Conservation (phyloP, 2,329 filamentous ascomycete genomes). For the Gliomastix tumulicola region DNA sequence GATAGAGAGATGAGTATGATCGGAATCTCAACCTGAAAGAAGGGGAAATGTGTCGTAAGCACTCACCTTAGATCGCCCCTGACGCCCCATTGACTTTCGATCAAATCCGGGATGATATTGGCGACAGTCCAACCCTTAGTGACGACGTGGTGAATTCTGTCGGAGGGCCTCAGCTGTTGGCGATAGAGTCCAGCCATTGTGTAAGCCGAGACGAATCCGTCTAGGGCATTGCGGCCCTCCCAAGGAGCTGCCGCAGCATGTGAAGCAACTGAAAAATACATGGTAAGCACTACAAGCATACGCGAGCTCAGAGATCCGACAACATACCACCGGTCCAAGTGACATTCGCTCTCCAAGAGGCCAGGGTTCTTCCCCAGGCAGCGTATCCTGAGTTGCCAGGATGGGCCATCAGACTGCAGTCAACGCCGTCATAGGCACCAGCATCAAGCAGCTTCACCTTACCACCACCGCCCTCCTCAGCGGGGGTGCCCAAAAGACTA, state of each 20-base stretch:
- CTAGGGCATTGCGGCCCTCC: constrained; percentile 28
- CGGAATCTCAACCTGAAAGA: not conserved
- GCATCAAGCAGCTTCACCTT: constrained; percentile 17
- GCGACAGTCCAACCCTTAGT: constrained; percentile 24
- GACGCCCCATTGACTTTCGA: constrained; percentile 7
- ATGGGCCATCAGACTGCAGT: constrained; percentile 19
- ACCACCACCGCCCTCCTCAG: constrained; percentile 33
- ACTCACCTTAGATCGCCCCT: constrained; percentile 3
- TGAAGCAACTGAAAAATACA: no score
- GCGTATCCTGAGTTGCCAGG: constrained; percentile 8
- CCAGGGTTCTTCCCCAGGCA: constrained; percentile 6
- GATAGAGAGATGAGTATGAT: not conserved
- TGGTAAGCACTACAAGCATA: no score
- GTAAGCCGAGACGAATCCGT: constrained; percentile 26
- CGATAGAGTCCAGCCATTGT: constrained; percentile 24
- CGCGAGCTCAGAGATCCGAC: no score
- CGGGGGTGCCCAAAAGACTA: constrained; percentile 33
- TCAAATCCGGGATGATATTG: constrained; percentile 24
- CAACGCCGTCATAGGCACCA: constrained; percentile 20
- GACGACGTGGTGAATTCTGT: constrained; percentile 28
- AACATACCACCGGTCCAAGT: constrained; percentile 5
- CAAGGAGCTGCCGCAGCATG: constrained; percentile 28
- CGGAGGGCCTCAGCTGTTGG: constrained; percentile 27
- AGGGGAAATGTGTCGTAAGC: not conserved
- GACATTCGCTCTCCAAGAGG: constrained; percentile 4